Evolutionary conservation across 805 yeast species (phyloP), one percentile per base, ranked within the genome.

Genomic region (Cyberlindnera mrakii): DNA sequence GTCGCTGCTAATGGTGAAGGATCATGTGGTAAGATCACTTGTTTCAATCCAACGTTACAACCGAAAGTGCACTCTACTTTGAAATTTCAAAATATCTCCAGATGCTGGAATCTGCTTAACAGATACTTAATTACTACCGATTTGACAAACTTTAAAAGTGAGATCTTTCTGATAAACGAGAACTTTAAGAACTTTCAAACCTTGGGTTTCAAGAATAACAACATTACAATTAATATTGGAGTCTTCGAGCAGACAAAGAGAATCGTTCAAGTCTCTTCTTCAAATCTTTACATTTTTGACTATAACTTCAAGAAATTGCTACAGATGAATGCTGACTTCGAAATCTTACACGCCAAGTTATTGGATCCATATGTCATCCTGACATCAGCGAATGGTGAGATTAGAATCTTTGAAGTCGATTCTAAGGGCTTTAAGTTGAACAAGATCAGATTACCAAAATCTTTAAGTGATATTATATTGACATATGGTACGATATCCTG

Each of bases 211-310:
- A 74, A 78, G 44, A 74, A 78, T 45, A 75, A 79, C 43, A 77
- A 78, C 29, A 65, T 74, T 14, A 87, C 95, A 0, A 68, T 87
- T 10, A 78, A 78, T 30, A 78, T 85, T 54, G 85, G 82, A 18
- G 78, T 81, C 34, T 63, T 84, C 44, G 70, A 74, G 38, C 58
- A 63, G 6, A 68, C 80, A 7, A 72, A 76, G 32, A 72, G 77
- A 51, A 78, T 87, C 31, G 74, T 88, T 15, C 96, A 89, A 58
- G 78, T 87, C 2, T 81, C 93, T 1, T 77, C 84, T 0, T 74
- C 76, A 32, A 79, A 77, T 41, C 71, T 88, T 27, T 70, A 74
- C 27, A 57, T 86, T 3, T 87, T 78, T 59, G 80, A 82, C 52
- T 70, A 77, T 44, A 72, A 73, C 38, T 82, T 87, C 59, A 74